Evolutionary conservation across 2,329 filamentous ascomycete genomes (phyloP).

Genomic region (Xylariaceae sp.): DNA sequence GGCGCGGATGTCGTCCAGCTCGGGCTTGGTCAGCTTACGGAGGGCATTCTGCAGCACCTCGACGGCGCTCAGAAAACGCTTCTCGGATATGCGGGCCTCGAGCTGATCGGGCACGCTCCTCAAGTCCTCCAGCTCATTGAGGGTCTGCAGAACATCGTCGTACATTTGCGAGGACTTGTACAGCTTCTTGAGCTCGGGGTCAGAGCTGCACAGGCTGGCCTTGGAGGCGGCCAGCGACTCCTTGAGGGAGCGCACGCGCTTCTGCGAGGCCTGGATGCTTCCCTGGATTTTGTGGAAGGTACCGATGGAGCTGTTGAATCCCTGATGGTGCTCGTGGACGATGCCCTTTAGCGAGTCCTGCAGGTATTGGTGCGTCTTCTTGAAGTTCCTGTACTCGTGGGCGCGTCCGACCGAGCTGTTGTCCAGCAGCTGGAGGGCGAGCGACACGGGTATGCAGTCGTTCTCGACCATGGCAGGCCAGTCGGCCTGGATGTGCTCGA

Average conservation of each 20-base stretch:
- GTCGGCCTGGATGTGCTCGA: constrained; percentile 77
- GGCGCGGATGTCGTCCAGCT: constrained; percentile 86
- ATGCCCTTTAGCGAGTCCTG: constrained; percentile 89
- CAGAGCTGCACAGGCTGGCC: constrained; percentile 71
- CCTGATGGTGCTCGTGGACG: constrained; percentile 97
- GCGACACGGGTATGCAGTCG: constrained; percentile 85
- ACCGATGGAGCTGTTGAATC: constrained; percentile 97
- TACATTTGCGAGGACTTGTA: constrained; percentile 84
- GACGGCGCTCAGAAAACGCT: constrained; percentile 86
- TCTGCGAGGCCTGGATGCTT: constrained; percentile 83
- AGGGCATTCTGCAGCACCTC: constrained; percentile 85
- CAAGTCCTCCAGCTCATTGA: constrained; percentile 80
- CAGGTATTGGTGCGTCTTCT: constrained; percentile 76
- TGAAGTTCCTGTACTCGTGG: constrained; percentile 78
- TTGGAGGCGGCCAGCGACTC: constrained; percentile 77
- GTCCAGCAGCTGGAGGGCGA: constrained; percentile 92
- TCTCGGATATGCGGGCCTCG: constrained; percentile 91
- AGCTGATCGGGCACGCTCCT: constrained; percentile 85
- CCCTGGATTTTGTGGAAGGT: constrained; percentile 98
- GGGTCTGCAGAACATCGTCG: constrained; percentile 76
- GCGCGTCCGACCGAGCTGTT: constrained; percentile 87
- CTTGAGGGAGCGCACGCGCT: constrained; percentile 73
- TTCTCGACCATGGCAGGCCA: constrained; percentile 89
- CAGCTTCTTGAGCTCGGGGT: constrained; percentile 85
- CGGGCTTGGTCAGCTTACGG: constrained; percentile 74